phyloP scores from a whole-genome alignment of 352 stramenopile genomes.

The Thraustochytrium sp. region DNA sequence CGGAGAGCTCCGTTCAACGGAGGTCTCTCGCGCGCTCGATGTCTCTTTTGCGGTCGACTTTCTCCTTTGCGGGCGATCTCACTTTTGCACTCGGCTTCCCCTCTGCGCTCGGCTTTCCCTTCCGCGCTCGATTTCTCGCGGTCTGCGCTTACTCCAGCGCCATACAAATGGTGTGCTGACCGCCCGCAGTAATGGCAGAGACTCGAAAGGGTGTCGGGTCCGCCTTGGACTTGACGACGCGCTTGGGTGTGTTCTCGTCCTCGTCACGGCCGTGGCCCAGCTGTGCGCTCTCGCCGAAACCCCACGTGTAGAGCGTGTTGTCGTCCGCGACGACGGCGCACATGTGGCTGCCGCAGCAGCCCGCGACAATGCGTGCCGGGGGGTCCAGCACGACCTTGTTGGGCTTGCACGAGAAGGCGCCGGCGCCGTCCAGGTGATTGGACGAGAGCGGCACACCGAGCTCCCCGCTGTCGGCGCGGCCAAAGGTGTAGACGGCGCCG shows the following conservation, averaged over 20 bases:
- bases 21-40: background rate
- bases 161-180: background rate
- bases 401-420: background rate
- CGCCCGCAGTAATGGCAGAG: background rate
- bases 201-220: constrained; percentile 7
- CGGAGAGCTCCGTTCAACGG: background rate
- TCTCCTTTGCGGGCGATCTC: background rate
- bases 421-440: background rate
- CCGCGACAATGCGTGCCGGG: background rate
- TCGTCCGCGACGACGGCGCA: constrained; percentile 72
- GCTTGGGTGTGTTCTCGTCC: background rate
- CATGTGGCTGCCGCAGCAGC: constrained; percentile 56
- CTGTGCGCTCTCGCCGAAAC: constrained; percentile 54
- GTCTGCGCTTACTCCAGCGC: background rate
- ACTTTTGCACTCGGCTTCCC: background rate
- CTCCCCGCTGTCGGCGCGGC: background rate
- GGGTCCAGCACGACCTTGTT: background rate
- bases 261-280: constrained; percentile 49
- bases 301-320: constrained; percentile 80
- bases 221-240: background rate
- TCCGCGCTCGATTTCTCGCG: background rate
- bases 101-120: background rate
- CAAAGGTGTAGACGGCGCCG: constrained; percentile 39
- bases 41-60: background rate
- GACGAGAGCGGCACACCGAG: constrained; percentile 27